Percentiles rank a stretch among this genome's conserved stretches.
Conservation (phyloP, 2,329 filamentous ascomycete species). For the Sporothrix pallida region DNA sequence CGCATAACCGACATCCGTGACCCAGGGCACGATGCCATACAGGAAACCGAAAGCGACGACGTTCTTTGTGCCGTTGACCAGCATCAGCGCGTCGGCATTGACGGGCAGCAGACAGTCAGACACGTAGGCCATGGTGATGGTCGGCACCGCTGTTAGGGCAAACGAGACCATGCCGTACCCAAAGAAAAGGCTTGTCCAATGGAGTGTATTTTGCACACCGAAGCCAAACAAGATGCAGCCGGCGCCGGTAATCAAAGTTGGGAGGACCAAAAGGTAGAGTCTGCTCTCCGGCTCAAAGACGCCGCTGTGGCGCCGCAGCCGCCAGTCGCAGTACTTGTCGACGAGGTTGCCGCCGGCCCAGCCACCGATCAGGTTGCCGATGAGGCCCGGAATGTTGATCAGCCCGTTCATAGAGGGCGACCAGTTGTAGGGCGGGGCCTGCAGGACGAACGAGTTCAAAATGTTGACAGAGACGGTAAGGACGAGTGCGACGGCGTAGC, state of each 20-base stretch:
- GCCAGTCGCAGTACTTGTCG: slow-evolving; percentile 51
- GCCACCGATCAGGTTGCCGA: slow-evolving; percentile 52
- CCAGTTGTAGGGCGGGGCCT: slow-evolving; percentile 44
- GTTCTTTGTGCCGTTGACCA: slow-evolving; percentile 50
- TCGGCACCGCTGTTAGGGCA: slow-evolving; percentile 51
- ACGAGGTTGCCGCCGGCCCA: slow-evolving; percentile 52
- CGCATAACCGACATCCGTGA: slow-evolving; percentile 41
- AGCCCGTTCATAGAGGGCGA: slow-evolving; percentile 44
- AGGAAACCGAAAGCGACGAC: slow-evolving; percentile 56
- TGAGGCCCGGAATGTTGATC: slow-evolving; percentile 44
- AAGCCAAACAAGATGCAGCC: slow-evolving; percentile 54
- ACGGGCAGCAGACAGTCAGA: slow-evolving; percentile 45
- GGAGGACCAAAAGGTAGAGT: slow-evolving; percentile 49
- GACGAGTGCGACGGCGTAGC: slow-evolving; percentile 43
- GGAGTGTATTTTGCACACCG: slow-evolving; percentile 48
- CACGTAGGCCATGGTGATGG: slow-evolving; percentile 54
- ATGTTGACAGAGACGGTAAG: slow-evolving; percentile 44
- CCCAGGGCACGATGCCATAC: slow-evolving; percentile 53
- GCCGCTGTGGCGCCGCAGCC: slow-evolving; percentile 49
- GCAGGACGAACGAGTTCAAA: slow-evolving; percentile 45
- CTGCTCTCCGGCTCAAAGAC: slow-evolving; percentile 54
- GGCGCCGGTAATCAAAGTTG: slow-evolving; percentile 49
- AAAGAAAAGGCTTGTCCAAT: slow-evolving; percentile 54
- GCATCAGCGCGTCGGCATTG: slow-evolving; percentile 44
- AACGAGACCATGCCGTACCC: slow-evolving; percentile 54